Evolutionary conservation across 805 yeast species (phyloP), one percentile per base, ranked within the genome.

Genomic region (Saccharomycopsis sp.): DNA sequence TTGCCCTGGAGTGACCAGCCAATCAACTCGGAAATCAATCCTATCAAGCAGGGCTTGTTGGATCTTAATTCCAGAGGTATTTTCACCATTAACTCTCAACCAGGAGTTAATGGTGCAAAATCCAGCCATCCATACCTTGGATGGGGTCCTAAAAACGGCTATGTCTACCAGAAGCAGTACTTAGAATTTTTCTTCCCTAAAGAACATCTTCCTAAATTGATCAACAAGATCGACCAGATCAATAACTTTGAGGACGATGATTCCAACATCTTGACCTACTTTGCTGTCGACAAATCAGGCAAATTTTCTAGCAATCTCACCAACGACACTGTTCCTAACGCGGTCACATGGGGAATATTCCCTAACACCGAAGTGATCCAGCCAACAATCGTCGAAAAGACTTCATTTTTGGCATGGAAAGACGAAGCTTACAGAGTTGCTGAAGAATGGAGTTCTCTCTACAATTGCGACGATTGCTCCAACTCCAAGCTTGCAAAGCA

Each of bases 261-360:
- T 55, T 73, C 76, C 62, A 76, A 79, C 47, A 75, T 81, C 52
- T 75, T 92, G 65, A 85, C 96, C 2, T 93, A 82, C 73, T 92
- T 90, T 68, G 86, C 92, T 2, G 90, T 89, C 65, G 81, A 80
- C 65, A 68, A 73, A 38, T 80, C 82, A 1, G 83, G 80, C 50
- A 72, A 82, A 49, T 75, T 91, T 56, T 63, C 64, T 19, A 82
- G 96, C 54, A 92, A 92, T 71, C 83, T 90, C 53, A 79, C 79
- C 23, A 84, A 81, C 52, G 89, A 85, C 59, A 68, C 75, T 42
- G 87, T 84, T 62, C 91, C 96, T 63, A 92, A 89, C 68, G 97
- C 98, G 7, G 97, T 93, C 58, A 93, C 98, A 19, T 93, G 98
- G 98, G 98, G 98, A 63, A 90, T 92, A 57, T 91, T 89, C 83